Evolutionary conservation across 2,329 filamentous ascomycete genomes (phyloP), one percentile per base, ranked within the genome.

Genomic region (Paracamarosporium sp.): DNA sequence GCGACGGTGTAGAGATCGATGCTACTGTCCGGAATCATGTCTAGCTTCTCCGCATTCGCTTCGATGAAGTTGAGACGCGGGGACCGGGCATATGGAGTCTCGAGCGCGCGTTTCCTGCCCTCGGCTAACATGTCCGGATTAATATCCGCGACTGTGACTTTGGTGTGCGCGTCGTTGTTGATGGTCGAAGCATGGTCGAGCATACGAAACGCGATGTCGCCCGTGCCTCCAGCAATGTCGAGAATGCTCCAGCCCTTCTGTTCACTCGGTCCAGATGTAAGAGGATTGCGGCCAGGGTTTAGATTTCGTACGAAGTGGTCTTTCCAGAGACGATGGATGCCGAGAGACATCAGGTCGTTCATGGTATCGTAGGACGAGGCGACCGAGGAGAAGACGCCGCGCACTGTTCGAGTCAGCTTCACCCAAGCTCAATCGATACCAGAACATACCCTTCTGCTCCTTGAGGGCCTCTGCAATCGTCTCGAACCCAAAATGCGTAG

Each of bases 281-380:
- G 81, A 53, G 69, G 82, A 66, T 80, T 80, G 1, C 80, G 85
- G 63, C 93, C 93, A 0, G 95, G 94, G 76, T 97, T 95, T 30
- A 99, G 86, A 31, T 89, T 90, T 65, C 91, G 89, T 44, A 99
- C 94, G 77, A 98, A 99, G 80, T 97, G 89, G 79, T 98, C 94
- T 82, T 91, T 99, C 95, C 95, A 99, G 35, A 99, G 82, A 41
- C 95, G 90, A 78, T 99, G 95, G 80, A 97, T 93, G 54, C 95
- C 95, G 46, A 99, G 86, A 7, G 95, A 98, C 95, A 99, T 99
- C 66, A 98, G 85, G 77, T 99, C 95, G 81, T 99, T 99, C 95
- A 99, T 99, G 61, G 89, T 90, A 78, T 99, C 95, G 80, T 99
- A 99, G 17, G 90, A 92, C 62, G 91, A 88, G 66, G 95, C 95